Conservation (phyloP, 306 rosid genomes). For the Vigna trinervia region DNA sequence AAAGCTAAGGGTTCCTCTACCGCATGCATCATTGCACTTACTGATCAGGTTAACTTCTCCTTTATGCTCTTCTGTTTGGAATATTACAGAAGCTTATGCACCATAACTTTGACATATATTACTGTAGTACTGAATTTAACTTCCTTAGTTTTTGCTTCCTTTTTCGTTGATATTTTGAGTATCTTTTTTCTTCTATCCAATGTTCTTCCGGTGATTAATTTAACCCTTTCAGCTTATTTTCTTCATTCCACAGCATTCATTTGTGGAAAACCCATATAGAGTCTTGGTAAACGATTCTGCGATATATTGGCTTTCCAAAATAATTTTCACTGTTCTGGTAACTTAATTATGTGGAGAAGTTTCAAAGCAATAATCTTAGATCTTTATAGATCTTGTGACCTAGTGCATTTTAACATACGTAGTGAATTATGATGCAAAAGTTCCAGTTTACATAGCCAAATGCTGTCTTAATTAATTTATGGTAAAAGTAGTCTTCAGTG, state of each 20-base stretch:
- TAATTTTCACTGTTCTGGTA: constrained; percentile 11
- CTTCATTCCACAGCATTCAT: background rate
- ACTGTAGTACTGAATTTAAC: constrained; percentile 10
- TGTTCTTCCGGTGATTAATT: constrained; percentile 14
- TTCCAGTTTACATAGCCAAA: background rate
- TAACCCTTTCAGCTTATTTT: constrained; percentile 14
- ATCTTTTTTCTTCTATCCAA: constrained; percentile 7
- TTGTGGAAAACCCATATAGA: background rate
- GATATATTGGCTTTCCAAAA: background rate
- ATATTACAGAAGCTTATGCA: constrained; percentile 24
- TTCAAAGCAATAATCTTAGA: constrained; percentile 12
- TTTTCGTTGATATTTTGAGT: constrained; percentile 15
- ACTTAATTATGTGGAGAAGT: constrained; percentile 3
- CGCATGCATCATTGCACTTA: constrained; percentile 94
- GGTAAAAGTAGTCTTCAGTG: too few relatives aligned
- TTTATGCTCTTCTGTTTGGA: constrained; percentile 26
- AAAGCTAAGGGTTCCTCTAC: constrained; percentile 95
- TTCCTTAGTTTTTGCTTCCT: background rate
- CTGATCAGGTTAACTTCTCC: constrained; percentile 70
- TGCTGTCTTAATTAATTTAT: background rate
- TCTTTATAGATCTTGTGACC: constrained; percentile 5
- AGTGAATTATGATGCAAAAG: background rate
- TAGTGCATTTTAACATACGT: background rate
- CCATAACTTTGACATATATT: constrained; percentile 27
- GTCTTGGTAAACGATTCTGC: constrained; percentile 1